Conservation (phyloP, 768 basidiomycete genomes). For the Mycena haematopus region DNA sequence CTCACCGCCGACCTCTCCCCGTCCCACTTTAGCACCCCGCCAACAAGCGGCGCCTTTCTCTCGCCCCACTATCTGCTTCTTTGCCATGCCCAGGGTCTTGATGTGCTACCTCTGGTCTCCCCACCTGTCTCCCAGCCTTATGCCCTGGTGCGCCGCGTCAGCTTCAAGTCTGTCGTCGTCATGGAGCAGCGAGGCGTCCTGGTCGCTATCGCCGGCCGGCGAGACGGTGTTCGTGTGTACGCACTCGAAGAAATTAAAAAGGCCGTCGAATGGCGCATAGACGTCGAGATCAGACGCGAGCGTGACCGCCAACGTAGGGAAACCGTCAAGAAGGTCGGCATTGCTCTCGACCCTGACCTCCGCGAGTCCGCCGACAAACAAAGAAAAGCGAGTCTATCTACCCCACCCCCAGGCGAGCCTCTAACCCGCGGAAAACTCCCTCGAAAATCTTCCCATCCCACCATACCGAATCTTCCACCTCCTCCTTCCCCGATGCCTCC, state of each 20-base stretch:
- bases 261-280: constrained; percentile 87
- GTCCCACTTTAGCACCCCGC: constrained; percentile 79
- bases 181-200: constrained; percentile 92
- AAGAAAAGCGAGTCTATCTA: constrained; percentile 56
- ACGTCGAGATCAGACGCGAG: constrained; percentile 78
- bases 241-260: constrained; percentile 87
- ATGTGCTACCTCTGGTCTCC: constrained; percentile 79
- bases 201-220: constrained; percentile 87
- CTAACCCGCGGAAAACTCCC: constrained; percentile 38
- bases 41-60: constrained; percentile 79
- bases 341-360: constrained; percentile 38
- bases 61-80: constrained; percentile 82
- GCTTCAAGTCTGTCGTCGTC: constrained; percentile 87
- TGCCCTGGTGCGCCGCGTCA: constrained; percentile 79
- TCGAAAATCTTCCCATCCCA: constrained; percentile 49
- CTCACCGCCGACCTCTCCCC: constrained; percentile 74
- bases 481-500: constrained; percentile 38
- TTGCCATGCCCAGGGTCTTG: constrained; percentile 86
- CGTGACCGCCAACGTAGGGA: constrained; percentile 75
- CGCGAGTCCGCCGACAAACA: constrained; percentile 55
- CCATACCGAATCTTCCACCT: constrained; percentile 38
- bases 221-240: constrained; percentile 89
- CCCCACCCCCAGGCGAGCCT: constrained; percentile 49
- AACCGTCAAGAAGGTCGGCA: constrained; percentile 59
- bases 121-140: constrained; percentile 82